Conservation (phyloP, 345 rosid species). For the Ceriops decandra region DNA sequence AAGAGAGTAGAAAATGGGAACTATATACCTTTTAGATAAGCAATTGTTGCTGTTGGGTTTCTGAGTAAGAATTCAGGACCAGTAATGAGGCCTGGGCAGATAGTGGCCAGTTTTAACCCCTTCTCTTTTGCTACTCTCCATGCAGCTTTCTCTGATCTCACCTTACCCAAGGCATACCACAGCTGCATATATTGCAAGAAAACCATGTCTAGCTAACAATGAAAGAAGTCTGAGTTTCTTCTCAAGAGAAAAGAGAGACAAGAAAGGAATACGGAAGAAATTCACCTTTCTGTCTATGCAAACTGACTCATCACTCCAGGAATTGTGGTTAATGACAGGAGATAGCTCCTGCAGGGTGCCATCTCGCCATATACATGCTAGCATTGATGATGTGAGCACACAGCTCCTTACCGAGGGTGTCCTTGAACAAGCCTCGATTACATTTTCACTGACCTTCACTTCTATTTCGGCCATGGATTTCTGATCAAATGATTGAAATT, state of each 20-base stretch:
- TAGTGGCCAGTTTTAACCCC: slow-evolving; percentile 34
- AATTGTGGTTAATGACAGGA: slow-evolving; percentile 48
- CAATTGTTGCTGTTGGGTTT: slow-evolving; percentile 65
- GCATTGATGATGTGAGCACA: slow-evolving; percentile 74
- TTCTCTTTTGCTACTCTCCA: slow-evolving; percentile 55
- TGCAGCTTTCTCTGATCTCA: slow-evolving; percentile 70
- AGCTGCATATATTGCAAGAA: slow-evolving; percentile 39
- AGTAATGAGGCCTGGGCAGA: slow-evolving; percentile 54
- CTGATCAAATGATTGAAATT: slow-evolving; percentile 17
- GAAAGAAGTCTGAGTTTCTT: background rate
- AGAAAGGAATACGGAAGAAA: background rate
- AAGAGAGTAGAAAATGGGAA: background rate
- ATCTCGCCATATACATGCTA: slow-evolving; percentile 74
- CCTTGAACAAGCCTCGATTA: slow-evolving; percentile 74
- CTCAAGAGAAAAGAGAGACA: background rate
- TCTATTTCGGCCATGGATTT: slow-evolving; percentile 69
- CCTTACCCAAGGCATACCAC: slow-evolving; percentile 88
- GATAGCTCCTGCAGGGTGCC: slow-evolving; percentile 25
- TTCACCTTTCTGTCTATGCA: slow-evolving; percentile 66
- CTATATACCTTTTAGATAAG: slow-evolving; percentile 60
- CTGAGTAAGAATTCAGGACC: slow-evolving; percentile 50
- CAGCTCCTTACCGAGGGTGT: slow-evolving; percentile 69
- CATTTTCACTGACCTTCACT: slow-evolving; percentile 64
- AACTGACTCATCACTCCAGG: slow-evolving; percentile 79
- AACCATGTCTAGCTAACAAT: background rate